These are phyloP conservation scores for Lophiostoma macrostomum DNA, from an alignment of 495 filamentous ascomycete genomes.

Conservation along the genomic window DNA sequence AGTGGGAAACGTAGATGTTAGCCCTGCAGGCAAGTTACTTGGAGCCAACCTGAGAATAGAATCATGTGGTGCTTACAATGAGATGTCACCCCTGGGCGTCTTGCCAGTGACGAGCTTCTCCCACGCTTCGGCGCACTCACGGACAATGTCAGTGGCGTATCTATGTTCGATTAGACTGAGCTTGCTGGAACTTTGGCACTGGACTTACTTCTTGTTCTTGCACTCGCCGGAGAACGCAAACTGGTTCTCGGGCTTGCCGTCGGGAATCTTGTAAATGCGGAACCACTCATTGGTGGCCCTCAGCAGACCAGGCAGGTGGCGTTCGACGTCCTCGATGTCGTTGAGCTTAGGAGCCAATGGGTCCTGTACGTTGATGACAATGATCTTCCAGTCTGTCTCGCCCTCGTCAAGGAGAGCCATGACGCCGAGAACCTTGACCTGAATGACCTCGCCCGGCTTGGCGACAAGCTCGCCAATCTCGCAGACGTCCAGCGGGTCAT, in stretches of 20 bases:
- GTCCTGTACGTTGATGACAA: constrained; percentile 98
- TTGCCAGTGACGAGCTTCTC: constrained; percentile 91
- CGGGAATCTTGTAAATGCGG: constrained; percentile 99
- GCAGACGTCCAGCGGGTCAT: constrained; percentile 98
- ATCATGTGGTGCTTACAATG: constrained; percentile 61
- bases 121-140: constrained; percentile 96
- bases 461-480: constrained; percentile 98
- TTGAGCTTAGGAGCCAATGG: constrained; percentile 94
- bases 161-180: constrained; percentile 38
- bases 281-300: constrained; percentile 99
- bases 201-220: constrained; percentile 93
- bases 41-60: background rate
- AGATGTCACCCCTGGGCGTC: constrained; percentile 69
- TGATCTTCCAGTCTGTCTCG: constrained; percentile 99
- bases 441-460: constrained; percentile 93
- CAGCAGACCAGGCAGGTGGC: constrained; percentile 93
- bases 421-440: constrained; percentile 98
- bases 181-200: background rate
- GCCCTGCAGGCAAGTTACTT: constrained; percentile 52
- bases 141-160: constrained; percentile 90
- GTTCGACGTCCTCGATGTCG: constrained; percentile 98
- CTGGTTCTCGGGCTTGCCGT: constrained; percentile 99
- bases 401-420: constrained; percentile 99
- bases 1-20: constrained; percentile 72
- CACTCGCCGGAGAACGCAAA: constrained; percentile 99